Percentiles rank a stretch among this genome's conserved stretches.
Evolutionary conservation across 75 land plant species (phyloP).

Genomic region (Picea glauca): DNA sequence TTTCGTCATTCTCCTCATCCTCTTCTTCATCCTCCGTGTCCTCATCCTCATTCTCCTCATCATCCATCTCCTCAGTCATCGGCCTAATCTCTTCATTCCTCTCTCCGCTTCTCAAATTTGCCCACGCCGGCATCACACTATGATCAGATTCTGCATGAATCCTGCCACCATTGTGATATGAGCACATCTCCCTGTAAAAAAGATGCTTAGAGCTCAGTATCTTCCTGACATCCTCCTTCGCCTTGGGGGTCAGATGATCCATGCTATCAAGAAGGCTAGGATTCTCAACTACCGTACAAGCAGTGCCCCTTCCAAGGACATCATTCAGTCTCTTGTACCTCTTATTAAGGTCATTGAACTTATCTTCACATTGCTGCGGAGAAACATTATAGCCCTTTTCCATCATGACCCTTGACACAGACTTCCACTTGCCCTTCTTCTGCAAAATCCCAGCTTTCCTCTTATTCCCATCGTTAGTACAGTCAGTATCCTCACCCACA

Average conservation of each 20-base stretch:
- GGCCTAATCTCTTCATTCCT: constrained; percentile 35
- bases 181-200: constrained; percentile 64
- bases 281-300: constrained; percentile 59
- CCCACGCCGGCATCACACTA: constrained; percentile 15
- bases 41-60: constrained; percentile 16
- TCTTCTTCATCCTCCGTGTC: constrained; percentile 6
- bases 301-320: constrained; percentile 53
- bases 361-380: constrained; percentile 80
- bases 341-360: constrained; percentile 76
- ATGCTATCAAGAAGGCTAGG: constrained; percentile 47
- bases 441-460: constrained; percentile 43
- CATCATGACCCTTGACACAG: constrained; percentile 52
- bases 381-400: constrained; percentile 57
- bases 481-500: constrained; percentile 25
- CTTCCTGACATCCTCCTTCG: constrained; percentile 65
- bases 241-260: constrained; percentile 24
- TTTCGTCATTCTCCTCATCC: constrained; percentile 9
- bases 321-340: constrained; percentile 69
- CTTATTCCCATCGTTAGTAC: constrained; percentile 18
- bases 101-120: constrained; percentile 24
- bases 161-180: constrained; percentile 57
- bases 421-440: constrained; percentile 79
- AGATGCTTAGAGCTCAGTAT: constrained; percentile 64
- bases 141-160: constrained; percentile 12
- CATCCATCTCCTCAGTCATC: constrained; percentile 31